phyloP scores from a whole-genome alignment of 2,329 filamentous ascomycete genomes.

The Rutstroemia sp. region DNA sequence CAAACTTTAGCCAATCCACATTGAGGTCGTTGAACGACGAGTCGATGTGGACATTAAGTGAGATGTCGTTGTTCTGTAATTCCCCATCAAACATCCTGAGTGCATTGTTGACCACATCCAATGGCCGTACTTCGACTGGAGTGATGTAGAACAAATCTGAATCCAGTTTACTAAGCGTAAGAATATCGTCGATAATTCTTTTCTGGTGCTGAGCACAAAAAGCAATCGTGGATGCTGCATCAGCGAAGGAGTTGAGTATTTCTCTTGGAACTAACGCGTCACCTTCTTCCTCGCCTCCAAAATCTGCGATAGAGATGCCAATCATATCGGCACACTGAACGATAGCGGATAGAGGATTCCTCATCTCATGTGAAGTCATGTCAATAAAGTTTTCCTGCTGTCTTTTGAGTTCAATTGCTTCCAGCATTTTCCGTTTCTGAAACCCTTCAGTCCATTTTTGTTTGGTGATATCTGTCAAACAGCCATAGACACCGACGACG shows the following conservation, averaged over 20 bases:
- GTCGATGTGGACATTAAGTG: constrained; percentile 57
- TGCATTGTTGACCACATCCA: constrained; percentile 58
- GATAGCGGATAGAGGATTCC: constrained; percentile 67
- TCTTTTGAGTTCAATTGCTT: constrained; percentile 51
- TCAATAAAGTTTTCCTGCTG: constrained; percentile 80
- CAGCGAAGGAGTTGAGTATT: constrained; percentile 50
- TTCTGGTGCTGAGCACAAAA: constrained; percentile 69
- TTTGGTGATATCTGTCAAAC: constrained; percentile 77
- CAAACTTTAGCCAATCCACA: constrained; percentile 60
- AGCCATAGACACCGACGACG: constrained; percentile 70
- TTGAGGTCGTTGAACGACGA: constrained; percentile 49
- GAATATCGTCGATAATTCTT: constrained; percentile 60
- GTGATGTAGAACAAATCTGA: constrained; percentile 64
- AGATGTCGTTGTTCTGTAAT: constrained; percentile 60
- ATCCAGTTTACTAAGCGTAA: constrained; percentile 63
- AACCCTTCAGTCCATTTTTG: constrained; percentile 62
- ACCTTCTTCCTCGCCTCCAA: constrained; percentile 52
- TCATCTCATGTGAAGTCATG: constrained; percentile 64
- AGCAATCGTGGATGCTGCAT: constrained; percentile 75
- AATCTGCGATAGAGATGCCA: constrained; percentile 30
- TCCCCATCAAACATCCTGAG: constrained; percentile 76
- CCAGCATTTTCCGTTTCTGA: constrained; percentile 37
- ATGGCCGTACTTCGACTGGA: constrained; percentile 60
- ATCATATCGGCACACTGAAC: constrained; percentile 66
- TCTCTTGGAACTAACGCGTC: constrained; percentile 48